A percentile compares a stretch with the other conserved stretches of the same genome.
These are phyloP conservation scores for Sarcocystis neurona DNA, from an alignment of 169 alveolate species.

Conservation along the genomic window DNA sequence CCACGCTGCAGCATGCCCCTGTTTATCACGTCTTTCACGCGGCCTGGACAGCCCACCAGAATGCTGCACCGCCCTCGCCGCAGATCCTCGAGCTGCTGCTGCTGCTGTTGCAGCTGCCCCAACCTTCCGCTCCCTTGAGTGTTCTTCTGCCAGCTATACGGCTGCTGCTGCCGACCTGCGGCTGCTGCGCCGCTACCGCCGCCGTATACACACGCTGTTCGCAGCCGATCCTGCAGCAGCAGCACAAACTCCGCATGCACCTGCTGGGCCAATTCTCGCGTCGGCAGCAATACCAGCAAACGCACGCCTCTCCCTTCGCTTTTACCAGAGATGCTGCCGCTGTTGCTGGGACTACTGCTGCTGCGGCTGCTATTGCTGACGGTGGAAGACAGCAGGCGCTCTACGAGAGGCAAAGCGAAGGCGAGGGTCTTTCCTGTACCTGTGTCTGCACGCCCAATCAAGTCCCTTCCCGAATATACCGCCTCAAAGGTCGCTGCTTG, in stretches of 20 bases:
- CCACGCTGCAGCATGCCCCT: conserved; percentile 2
- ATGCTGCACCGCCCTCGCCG: background rate
- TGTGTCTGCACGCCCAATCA: conserved; percentile 43
- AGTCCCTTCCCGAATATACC: conserved; percentile 28
- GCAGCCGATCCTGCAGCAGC: conserved; percentile 12
- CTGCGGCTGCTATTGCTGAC: too few species aligned
- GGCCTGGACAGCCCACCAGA: conserved; percentile 45
- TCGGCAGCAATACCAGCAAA: conserved; percentile 28
- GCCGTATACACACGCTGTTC: conserved; percentile 33
- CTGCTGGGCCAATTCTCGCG: conserved; percentile 61
- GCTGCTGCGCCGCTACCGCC: too few species aligned
- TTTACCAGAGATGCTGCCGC: background rate
- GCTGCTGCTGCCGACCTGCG: conserved; percentile 34
- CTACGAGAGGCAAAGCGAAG: conserved; percentile 51
- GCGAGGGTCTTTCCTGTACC: conserved; percentile 67
- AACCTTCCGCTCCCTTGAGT: too few species aligned
- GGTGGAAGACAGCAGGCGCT: background rate
- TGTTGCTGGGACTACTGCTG: background rate
- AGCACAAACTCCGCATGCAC: conserved; percentile 44
- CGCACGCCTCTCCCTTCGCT: background rate
- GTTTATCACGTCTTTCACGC: conserved; percentile 26
- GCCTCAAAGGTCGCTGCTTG: background rate
- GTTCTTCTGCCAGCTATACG: too few species aligned
- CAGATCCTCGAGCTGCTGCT: too few species aligned
- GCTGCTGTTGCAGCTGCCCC: too few species aligned